These are phyloP conservation scores for Lepidium sativum DNA, from an alignment of 345 rosid species.

Conservation along the genomic window DNA sequence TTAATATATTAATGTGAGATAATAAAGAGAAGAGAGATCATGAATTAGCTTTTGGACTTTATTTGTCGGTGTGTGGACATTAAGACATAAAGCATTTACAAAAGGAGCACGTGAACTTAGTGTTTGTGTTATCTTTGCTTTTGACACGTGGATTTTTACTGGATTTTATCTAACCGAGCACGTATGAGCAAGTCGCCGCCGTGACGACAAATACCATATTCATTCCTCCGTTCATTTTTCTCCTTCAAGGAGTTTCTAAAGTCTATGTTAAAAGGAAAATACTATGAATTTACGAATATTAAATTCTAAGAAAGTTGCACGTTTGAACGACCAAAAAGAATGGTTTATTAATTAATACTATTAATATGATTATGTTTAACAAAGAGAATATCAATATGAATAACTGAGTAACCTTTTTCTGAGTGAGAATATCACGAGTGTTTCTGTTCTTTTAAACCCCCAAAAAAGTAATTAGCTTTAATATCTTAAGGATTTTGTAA, in stretches of 20 bases:
- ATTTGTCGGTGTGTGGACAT: conserved; percentile 24
- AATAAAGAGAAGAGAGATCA: neutral
- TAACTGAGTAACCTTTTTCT: neutral
- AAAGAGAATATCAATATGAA: no score
- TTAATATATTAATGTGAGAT: no score
- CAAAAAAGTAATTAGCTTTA: neutral
- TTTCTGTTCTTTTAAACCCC: conserved; percentile 1
- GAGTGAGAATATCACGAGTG: neutral
- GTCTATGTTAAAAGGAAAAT: no score
- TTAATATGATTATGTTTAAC: neutral
- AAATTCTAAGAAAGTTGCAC: no score
- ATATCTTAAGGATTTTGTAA: neutral
- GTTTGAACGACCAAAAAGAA: no score
- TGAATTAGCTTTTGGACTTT: conserved; percentile 11
- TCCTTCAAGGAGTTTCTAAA: no score
- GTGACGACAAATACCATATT: conserved; percentile 27
- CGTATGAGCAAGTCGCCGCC: conserved; percentile 30
- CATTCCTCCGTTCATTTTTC: no score
- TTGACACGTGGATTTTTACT: conserved; percentile 26
- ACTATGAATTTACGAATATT: no score
- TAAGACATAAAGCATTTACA: conserved; percentile 7
- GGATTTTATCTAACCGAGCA: neutral
- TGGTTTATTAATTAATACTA: no score
- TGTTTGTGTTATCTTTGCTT: conserved; percentile 4
- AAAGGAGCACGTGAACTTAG: conserved; percentile 23